Conservation (phyloP, 2,329 filamentous ascomycete genomes). For the Colletotrichum aenigma region DNA sequence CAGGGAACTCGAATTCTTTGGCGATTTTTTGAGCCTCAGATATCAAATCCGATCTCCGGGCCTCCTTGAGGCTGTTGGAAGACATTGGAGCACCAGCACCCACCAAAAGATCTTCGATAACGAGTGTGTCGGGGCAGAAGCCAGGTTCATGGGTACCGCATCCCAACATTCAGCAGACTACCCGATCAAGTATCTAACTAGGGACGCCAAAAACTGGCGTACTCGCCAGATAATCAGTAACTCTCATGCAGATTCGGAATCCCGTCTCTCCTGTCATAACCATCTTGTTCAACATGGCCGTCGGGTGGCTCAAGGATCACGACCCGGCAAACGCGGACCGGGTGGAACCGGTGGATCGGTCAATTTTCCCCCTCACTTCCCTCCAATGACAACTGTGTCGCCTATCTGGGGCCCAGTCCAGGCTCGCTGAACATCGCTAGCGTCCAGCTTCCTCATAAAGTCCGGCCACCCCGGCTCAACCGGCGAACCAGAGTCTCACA, state of each 20-base stretch:
- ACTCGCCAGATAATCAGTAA: neutral
- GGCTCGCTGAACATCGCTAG: neutral
- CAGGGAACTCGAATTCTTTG: neutral
- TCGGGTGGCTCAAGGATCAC: neutral
- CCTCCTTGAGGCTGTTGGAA: neutral
- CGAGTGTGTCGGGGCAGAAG: neutral
- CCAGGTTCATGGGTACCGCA: conserved; percentile 6
- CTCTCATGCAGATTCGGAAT: neutral
- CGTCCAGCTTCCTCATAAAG: neutral
- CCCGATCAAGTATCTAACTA: conserved; percentile 12
- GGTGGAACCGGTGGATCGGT: neutral
- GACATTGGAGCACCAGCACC: neutral
- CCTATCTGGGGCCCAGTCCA: conserved; percentile 6
- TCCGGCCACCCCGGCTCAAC: conserved; percentile 12
- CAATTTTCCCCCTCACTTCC: neutral
- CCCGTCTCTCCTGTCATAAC: rapidly evolving
- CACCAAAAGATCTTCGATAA: neutral
- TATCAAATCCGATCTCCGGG: neutral
- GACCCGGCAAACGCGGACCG: conserved; percentile 11
- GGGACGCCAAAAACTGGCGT: neutral
- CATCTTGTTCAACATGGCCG: neutral
- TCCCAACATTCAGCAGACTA: neutral
- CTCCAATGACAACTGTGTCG: conserved; percentile 5
- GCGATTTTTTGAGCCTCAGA: neutral
- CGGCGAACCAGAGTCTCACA: conserved; percentile 2